Conservation (phyloP, 495 filamentous ascomycete species). For the Penicillium parvum region DNA sequence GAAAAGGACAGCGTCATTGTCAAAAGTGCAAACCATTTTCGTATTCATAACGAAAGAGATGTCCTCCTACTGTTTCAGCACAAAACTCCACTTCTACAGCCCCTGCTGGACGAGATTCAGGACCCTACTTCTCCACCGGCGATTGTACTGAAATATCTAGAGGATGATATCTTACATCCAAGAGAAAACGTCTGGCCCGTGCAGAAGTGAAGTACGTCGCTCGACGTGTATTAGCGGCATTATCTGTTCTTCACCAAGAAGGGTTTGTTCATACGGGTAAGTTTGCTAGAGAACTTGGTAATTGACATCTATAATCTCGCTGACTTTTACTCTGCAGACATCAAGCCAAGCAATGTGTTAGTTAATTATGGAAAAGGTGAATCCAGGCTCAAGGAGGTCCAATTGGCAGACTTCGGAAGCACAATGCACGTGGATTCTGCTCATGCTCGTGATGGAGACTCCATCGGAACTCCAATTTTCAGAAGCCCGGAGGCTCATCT, state of each 20-base stretch:
- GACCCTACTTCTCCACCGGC: constrained; percentile 35
- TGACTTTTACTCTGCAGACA: neutral
- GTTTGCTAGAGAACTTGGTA: neutral
- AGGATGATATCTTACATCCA: constrained; percentile 36
- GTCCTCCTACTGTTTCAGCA: constrained; percentile 38
- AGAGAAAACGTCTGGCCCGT: constrained; percentile 8
- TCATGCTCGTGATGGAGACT: neutral
- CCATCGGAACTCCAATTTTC: neutral
- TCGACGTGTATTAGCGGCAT: neutral
- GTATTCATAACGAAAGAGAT: constrained; percentile 39
- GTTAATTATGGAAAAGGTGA: neutral
- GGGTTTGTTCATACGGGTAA: neutral
- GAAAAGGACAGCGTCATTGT: constrained; percentile 7
- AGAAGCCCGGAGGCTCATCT: neutral
- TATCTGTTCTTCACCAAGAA: neutral
- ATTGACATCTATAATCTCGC: neutral
- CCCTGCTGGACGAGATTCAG: constrained; percentile 37
- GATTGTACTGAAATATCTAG: constrained; percentile 40
- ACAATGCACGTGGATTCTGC: neutral
- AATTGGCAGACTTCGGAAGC: neutral
- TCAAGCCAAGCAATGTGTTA: neutral
- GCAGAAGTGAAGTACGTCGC: neutral
- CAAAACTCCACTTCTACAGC: constrained; percentile 26
- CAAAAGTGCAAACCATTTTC: constrained; percentile 21
- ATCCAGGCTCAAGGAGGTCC: neutral